Base-by-base conservation (phyloP, 83 land plant genomes). In the Diphasiastrum complanatum region DNA sequence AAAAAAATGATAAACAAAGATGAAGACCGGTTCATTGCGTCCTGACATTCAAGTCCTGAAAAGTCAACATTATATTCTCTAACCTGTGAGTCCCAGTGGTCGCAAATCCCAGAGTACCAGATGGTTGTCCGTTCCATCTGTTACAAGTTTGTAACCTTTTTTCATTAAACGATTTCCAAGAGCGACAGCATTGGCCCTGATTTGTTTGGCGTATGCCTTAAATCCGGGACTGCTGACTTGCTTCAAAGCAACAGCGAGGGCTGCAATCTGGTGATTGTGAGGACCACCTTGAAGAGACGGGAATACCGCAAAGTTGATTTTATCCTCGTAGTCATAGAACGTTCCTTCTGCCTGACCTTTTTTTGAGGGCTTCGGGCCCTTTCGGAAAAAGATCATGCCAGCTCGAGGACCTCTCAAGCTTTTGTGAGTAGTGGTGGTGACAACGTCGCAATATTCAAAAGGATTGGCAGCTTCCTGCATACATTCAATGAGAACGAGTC, bases 101-200 rank as follows among this genome's bases (percentile, higher is more conserved):
- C 60, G 60, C 2, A 61, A 31, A 40, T 45, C 56, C 63, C 63
- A 60, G 8, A 60, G 23, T n/a, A 60, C 16, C 20, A 61, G 27
- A 24, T 61, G 65, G 59, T 61, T 61, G 27, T 61, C 60, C 3
- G 65, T 61, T 24, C 65, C 65, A 4, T 46, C 60, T 5, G 65
- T 61, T 18, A 61, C 65, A 19, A 61, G 23, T 14, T 43, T 61
- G 28, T 46, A 61, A 12, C 58, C 59, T 29, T 45, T 61, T 32
- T 46, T 45, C 58, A 45, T 43, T 6, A 61, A 23, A 5, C 60
- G 28, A 45, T 43, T 28, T 2, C 28, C 59, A 2, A 59, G 54
- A 20, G 65, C 65, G 2, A 23, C 28, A 19, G 65, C 65, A 61
- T 61, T 61, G 26, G 59, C 58, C 5, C 31, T 37, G n/a, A 61